Evolutionary conservation across 306 rosid genomes (phyloP), one percentile per base, ranked within the genome.

Genomic region (Carpinus viminea): DNA sequence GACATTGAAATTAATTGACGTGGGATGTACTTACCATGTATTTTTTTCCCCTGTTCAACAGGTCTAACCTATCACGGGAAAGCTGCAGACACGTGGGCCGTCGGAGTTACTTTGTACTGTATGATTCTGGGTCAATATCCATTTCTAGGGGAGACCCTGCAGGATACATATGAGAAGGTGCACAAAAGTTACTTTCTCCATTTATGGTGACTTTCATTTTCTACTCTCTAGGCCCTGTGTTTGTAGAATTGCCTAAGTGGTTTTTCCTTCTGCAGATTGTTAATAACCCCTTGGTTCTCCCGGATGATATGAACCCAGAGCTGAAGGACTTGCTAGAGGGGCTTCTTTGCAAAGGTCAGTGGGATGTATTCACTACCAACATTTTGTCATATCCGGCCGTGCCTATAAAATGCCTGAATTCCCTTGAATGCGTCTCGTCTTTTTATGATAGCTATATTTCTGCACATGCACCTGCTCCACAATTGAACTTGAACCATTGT

Each of bases 31-130:
- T 76, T 28, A 54, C 70, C 31, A 79, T 61, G 43, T 61, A 60
- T 76, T 31, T 65, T 54, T 50, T 2, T 1, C 21, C 74, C 66
- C 31, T 74, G 38, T 46, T 57, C 16, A 20, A 78, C 73, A 96
- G 99, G 94, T 84, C 75, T 93, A 66, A 91, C 94, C 60, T 93
- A 96, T 83, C 83, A 78, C 73, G 99, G 99, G 57, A 91, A 81
- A 88, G 90, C 87, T 59, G 97, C 99, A 0, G 98, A 96, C 87
- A 96, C 99, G 1, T 96, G 99, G 99, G 98, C 99, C 1, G 91
- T 96, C 62, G 99, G 99, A 78, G 91, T 96, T 74, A 93, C 98
- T 78, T 80, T 96, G 87, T 96, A 96, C 87, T 96, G 94, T 85
- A 89, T 96, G 99, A 72, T 93, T 52, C 74, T 91, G 74, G 99